phyloP scores from a whole-genome alignment of 208 protist species.

The Acanthamoeba castellanii region DNA sequence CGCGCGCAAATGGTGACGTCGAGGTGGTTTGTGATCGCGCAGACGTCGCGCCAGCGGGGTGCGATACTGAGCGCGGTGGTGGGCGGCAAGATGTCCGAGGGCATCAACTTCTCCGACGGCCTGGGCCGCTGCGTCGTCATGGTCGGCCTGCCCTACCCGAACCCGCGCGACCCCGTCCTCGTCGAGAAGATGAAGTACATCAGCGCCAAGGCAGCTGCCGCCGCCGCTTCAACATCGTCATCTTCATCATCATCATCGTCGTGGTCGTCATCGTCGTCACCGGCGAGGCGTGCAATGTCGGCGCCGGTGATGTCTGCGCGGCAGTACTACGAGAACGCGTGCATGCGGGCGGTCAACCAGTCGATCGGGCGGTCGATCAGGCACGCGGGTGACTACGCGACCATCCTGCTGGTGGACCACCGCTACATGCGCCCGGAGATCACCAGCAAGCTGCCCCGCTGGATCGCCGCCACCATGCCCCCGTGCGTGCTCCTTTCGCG shows the following conservation, averaged over 20 bases:
- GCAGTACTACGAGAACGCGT: slow-evolving; percentile 93
- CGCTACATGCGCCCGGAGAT: slow-evolving; percentile 87
- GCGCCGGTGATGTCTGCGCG: not conserved
- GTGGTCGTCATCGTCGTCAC: not conserved
- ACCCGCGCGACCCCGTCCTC: slow-evolving; percentile 93
- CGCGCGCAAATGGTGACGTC: no score
- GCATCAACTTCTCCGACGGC: slow-evolving; percentile 98
- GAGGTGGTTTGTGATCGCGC: not conserved
- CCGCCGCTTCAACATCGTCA: not conserved
- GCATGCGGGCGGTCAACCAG: slow-evolving; percentile 97
- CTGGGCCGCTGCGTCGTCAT: slow-evolving; percentile 95
- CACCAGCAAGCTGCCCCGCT: slow-evolving; percentile 76
- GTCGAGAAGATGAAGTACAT: slow-evolving; percentile 90
- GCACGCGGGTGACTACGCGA: slow-evolving; percentile 95
- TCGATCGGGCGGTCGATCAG: slow-evolving; percentile 96
- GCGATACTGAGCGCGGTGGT: slow-evolving; percentile 96
- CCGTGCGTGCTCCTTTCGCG: not conserved
- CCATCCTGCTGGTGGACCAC: slow-evolving; percentile 94
- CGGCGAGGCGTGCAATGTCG: not conserved
- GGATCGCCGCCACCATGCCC: slow-evolving; percentile 73
- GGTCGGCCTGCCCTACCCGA: slow-evolving; percentile 97
- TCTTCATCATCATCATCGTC: not conserved
- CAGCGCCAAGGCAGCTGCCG: not conserved
- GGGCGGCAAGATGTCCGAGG: slow-evolving; percentile 97
- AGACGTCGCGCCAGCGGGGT: slow-evolving; percentile 81